These are phyloP conservation scores for Saturnispora hagleri DNA, from an alignment of 805 yeast species.

Conservation along the genomic window DNA sequence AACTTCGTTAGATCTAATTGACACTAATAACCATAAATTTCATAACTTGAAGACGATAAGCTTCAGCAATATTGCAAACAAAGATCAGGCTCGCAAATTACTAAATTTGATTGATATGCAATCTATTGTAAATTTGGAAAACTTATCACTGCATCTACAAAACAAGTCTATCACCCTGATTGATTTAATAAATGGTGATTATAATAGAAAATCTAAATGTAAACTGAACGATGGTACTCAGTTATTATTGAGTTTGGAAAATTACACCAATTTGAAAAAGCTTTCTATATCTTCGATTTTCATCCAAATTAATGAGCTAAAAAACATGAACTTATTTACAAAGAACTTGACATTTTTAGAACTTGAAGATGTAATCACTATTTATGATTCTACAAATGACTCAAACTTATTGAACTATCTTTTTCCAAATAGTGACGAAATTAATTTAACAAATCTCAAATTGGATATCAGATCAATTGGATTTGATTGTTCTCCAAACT, in stretches of 20 bases:
- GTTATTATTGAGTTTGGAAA: not conserved
- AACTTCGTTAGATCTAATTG: not conserved
- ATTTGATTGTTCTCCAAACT: slow-evolving; percentile 15
- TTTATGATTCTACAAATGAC: not conserved
- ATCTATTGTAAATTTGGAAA: not conserved
- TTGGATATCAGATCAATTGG: slow-evolving; percentile 18
- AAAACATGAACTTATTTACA: not conserved
- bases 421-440: slow-evolving; percentile 1
- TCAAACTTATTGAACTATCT: slow-evolving; percentile 13
- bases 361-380: slow-evolving; percentile 7
- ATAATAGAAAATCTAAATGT: not conserved
- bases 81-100: slow-evolving; percentile 2
- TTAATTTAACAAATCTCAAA: slow-evolving; percentile 9
- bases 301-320: slow-evolving; percentile 3
- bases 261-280: slow-evolving; percentile 3
- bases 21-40: not conserved
- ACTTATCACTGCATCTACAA: slow-evolving; percentile 2
- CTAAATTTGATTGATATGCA: slow-evolving; percentile 3
- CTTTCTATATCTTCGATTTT: slow-evolving; percentile 11
- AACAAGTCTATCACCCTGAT: slow-evolving; percentile 6
- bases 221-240: not conserved
- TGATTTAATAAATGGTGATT: slow-evolving; percentile 3
- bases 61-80: slow-evolving; percentile 13
- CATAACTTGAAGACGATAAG: slow-evolving; percentile 9
- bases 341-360: slow-evolving; percentile 13